Evolutionary conservation across 768 basidiomycete genomes (phyloP).

Genomic region (Paxillus ammoniavirescens): DNA sequence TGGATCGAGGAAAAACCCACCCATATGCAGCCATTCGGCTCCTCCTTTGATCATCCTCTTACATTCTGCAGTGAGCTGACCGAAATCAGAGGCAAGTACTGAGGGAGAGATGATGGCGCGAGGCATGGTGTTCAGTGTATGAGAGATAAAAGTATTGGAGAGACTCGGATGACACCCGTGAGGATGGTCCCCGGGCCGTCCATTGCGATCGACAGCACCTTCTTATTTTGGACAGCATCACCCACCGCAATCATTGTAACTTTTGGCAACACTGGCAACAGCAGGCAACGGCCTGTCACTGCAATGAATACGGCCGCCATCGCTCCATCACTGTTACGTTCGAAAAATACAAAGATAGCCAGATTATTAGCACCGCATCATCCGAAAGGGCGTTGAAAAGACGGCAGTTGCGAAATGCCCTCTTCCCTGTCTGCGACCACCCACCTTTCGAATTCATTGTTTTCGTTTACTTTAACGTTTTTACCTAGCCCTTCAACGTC

Average conservation of each 20-base stretch:
- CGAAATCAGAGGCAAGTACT: slow-evolving; percentile 96
- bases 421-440: slow-evolving; percentile 6
- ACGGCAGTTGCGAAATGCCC: not conserved
- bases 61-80: slow-evolving; percentile 92
- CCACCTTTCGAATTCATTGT: not conserved
- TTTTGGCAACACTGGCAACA: too few species aligned
- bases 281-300: not conserved
- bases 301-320: too few species aligned
- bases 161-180: slow-evolving; percentile 7
- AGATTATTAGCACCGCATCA: not conserved
- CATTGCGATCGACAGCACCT: slow-evolving; percentile 24
- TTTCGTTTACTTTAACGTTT: not conserved
- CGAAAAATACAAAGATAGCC: too few species aligned
- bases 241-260: not conserved
- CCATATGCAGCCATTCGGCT: slow-evolving; percentile 99
- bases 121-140: slow-evolving; percentile 52
- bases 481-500: not conserved
- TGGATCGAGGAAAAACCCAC: slow-evolving; percentile 35
- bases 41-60: slow-evolving; percentile 94
- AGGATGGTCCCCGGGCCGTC: not conserved
- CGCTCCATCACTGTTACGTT: too few species aligned
- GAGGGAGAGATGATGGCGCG: slow-evolving; percentile 94
- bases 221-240: slow-evolving; percentile 17
- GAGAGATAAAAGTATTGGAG: slow-evolving; percentile 3
- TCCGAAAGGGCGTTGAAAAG: not conserved